phyloP scores from a whole-genome alignment of 352 stramenopile genomes.

The Pythium biforme region DNA sequence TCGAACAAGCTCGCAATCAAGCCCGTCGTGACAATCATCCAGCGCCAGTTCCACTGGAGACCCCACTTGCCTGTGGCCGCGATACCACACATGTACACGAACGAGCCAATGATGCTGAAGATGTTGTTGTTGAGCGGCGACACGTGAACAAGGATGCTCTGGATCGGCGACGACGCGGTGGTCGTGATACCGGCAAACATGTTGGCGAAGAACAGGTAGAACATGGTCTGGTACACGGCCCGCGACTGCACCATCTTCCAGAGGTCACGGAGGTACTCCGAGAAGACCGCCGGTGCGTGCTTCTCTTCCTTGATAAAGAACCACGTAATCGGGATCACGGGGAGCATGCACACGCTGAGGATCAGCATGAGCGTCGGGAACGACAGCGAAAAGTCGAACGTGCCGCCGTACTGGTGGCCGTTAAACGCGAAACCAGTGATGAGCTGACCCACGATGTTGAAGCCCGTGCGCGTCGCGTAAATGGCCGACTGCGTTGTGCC shows the following conservation, averaged over 20 bases:
- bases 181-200: conserved; percentile 37
- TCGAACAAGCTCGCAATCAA: conserved; percentile 23
- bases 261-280: conserved; percentile 29
- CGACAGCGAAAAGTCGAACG: conserved; percentile 28
- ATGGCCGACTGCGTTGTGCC: conserved; percentile 36
- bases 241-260: conserved; percentile 34
- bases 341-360: conserved; percentile 14
- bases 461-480: conserved; percentile 28
- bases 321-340: conserved; percentile 30
- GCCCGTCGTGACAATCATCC: conserved; percentile 27
- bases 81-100: conserved; percentile 30
- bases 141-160: conserved; percentile 33
- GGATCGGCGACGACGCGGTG: conserved; percentile 29
- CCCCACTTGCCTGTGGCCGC: conserved; percentile 22
- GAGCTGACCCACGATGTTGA: conserved; percentile 21
- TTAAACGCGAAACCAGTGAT: conserved; percentile 34
- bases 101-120: conserved; percentile 28
- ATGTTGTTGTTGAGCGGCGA: conserved; percentile 43
- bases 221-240: conserved; percentile 45
- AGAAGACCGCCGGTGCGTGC: conserved; percentile 15
- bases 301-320: conserved; percentile 38
- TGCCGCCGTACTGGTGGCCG: conserved; percentile 29
- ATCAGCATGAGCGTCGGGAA: conserved; percentile 33
- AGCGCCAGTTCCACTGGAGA: conserved; percentile 19
- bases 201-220: conserved; percentile 40